phyloP scores from a whole-genome alignment of 371 early-diverging fungal species.

The Mucor piriformis region DNA sequence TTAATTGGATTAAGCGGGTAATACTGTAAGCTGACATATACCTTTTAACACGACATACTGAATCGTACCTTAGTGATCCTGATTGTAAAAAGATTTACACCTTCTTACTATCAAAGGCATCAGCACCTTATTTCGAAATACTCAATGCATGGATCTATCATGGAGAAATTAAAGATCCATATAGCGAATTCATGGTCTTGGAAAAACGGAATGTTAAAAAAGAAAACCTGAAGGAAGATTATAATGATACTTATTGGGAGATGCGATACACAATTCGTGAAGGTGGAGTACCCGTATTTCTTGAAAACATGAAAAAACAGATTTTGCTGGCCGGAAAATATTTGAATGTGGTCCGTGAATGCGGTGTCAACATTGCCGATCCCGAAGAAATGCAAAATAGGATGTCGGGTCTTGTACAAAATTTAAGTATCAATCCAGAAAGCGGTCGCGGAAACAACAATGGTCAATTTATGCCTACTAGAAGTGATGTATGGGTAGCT shows the following conservation, averaged over 20 bases:
- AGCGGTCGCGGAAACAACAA: not conserved
- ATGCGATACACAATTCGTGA: conserved; percentile 73
- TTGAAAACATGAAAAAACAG: conserved; percentile 74
- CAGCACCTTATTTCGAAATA: conserved; percentile 82
- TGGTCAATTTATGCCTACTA: conserved; percentile 14
- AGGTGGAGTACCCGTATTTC: conserved; percentile 72
- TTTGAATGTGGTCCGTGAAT: conserved; percentile 89
- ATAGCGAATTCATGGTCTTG: conserved; percentile 90
- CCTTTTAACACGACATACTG: conserved; percentile 50
- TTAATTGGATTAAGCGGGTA: conserved; percentile 70
- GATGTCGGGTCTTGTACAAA: conserved; percentile 14
- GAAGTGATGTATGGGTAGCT: conserved; percentile 57
- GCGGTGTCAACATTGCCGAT: conserved; percentile 66
- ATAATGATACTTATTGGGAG: conserved; percentile 87
- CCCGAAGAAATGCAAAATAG: conserved; percentile 46
- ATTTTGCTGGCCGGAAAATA: conserved; percentile 93
- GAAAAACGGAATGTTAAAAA: conserved; percentile 61
- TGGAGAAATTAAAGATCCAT: conserved; percentile 84
- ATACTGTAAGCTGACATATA: conserved; percentile 29
- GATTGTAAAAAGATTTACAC: conserved; percentile 75
- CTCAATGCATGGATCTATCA: conserved; percentile 87
- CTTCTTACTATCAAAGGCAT: conserved; percentile 74
- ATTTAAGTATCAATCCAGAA: conserved; percentile 1
- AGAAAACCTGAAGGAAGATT: conserved; percentile 70
- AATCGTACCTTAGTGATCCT: conserved; percentile 61